A percentile compares a stretch with the other conserved stretches of the same genome.
phyloP scores from a whole-genome alignment of 192 early-diverging fungal species.

The Coemansia sp. region DNA sequence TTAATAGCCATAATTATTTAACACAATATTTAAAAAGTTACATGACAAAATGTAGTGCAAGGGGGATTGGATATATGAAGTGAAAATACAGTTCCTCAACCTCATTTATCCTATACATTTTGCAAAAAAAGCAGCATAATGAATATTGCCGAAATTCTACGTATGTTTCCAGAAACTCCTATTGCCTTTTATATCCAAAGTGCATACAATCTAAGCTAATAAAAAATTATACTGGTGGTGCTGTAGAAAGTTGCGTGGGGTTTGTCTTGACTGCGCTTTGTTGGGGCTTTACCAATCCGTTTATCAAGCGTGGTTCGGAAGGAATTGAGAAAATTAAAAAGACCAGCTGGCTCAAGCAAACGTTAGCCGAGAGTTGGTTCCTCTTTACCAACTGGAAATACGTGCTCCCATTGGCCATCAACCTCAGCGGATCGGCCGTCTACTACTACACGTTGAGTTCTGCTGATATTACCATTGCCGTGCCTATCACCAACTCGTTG shows the following conservation, averaged over 20 bases:
- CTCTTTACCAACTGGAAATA: constrained; percentile 89
- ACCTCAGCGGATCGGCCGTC: constrained; percentile 87
- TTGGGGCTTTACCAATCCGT: constrained; percentile 97
- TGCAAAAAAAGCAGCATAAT: background rate
- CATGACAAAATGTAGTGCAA: no score
- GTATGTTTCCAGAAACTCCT: background rate
- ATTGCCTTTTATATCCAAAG: background rate
- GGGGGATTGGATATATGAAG: no score
- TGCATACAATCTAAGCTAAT: background rate
- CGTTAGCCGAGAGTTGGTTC: constrained; percentile 67
- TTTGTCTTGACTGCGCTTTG: constrained; percentile 74
- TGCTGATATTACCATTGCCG: constrained; percentile 83
- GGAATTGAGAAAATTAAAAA: constrained; percentile 77
- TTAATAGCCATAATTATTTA: no score
- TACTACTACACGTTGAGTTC: constrained; percentile 90
- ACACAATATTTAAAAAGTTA: no score
- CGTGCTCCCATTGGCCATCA: constrained; percentile 80
- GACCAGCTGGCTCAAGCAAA: constrained; percentile 59
- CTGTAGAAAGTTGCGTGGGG: constrained; percentile 47
- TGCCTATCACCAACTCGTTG: constrained; percentile 90
- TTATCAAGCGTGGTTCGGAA: constrained; percentile 83
- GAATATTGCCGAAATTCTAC: constrained; percentile 4
- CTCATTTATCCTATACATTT: background rate
- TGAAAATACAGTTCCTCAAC: no score
- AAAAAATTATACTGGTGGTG: background rate